Base-by-base conservation (phyloP, 257 asterid species). In the Nicotiana tomentosiformis region DNA sequence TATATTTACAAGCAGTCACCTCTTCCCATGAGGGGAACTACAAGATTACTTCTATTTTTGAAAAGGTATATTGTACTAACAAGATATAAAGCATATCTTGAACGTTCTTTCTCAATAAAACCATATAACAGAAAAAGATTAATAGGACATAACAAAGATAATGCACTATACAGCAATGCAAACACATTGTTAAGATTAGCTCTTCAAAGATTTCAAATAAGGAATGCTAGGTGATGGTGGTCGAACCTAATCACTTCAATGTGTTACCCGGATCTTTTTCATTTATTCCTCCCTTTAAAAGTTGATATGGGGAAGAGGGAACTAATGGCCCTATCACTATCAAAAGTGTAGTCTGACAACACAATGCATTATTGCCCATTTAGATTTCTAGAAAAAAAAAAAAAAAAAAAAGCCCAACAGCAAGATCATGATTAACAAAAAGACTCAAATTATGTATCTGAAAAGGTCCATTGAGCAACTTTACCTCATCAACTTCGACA, bases 401-500 rank as follows among this genome's bases (percentile, higher is more conserved):
- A 15, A 55, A 62, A 64, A 39, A 15, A 64, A 62, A 77, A 23
- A 11, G 9, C n/a, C 8, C 17, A 66, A 76, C 65, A 20, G 69
- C 43, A 78, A 10, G 55, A 12, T 49, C 29, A 81, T 69, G 49
- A 46, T 46, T 35, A 74, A 51, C 39, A 49, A 74, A 72, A 15
- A 0, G 1, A 49, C 2, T 76, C 26, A 49, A 51, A 4, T 23
- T 74, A 51, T 51, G 26, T n/a, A 49, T 74, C 43, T 51, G 43
- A 74, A 82, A 83, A 86, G 66, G 66, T 69, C 51, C 58, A 78
- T 56, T 78, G 79, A 64, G 49, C 51, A 78, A 77, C 56, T 82
- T 87, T 86, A 93, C 99, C 99, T 96, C 98, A 83, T 96, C 97
- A 79, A 94, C 95, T 91, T 96, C 99, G 17, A 93, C 93, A 80